phyloP scores from a whole-genome alignment of 2,329 filamentous ascomycete genomes.

The Botryosphaeria agaves region DNA sequence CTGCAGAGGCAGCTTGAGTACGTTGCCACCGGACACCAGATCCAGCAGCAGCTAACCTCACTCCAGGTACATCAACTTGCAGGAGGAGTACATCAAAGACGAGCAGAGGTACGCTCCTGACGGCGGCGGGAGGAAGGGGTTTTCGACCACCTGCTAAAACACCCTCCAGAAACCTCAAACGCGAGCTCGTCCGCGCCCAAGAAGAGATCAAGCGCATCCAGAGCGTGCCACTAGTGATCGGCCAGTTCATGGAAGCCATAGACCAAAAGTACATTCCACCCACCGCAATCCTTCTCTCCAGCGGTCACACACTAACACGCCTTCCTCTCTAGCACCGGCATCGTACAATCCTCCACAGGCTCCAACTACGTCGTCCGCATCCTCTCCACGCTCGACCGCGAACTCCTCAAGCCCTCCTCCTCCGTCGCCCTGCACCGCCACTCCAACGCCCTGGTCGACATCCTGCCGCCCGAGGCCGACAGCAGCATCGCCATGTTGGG shows the following conservation, averaged over 20 bases:
- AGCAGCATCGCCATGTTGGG: constrained; percentile 98
- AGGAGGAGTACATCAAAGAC: constrained; percentile 99
- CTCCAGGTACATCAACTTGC: constrained; percentile 74
- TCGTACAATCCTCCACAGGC: constrained; percentile 94
- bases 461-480: constrained; percentile 95
- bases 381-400: constrained; percentile 92
- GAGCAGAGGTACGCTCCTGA: constrained; percentile 69
- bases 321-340: constrained; percentile 69
- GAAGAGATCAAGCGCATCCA: constrained; percentile 99
- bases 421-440: constrained; percentile 95
- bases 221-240: constrained; percentile 92
- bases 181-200: constrained; percentile 90
- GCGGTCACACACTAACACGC: too few relatives aligned
- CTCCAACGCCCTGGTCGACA: constrained; percentile 96
- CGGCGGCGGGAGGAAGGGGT: too few relatives aligned
- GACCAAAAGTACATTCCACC: constrained; percentile 98
- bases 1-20: constrained; percentile 92
- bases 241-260: constrained; percentile 99
- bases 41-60: constrained; percentile 10
- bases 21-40: constrained; percentile 15
- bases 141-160: too few relatives aligned
- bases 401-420: constrained; percentile 93
- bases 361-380: constrained; percentile 99
- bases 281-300: too few relatives aligned
- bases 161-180: constrained; percentile 70